Base-by-base conservation (phyloP, 768 basidiomycete species). In the Pleurotus giganteus region DNA sequence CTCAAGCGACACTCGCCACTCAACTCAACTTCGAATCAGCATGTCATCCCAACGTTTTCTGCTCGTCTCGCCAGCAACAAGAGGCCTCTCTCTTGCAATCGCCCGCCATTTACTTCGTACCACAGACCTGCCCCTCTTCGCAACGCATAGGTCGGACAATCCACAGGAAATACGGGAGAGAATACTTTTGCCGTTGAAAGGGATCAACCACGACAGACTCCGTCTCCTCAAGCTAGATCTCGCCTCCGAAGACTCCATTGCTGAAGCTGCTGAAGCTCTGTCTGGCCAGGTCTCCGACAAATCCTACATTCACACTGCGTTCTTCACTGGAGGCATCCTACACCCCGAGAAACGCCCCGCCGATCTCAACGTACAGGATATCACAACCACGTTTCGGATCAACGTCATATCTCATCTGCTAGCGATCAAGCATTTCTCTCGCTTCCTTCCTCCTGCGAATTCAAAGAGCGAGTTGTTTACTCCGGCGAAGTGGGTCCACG, bases 401-500 rank as follows among this genome's bases (percentile, higher is more conserved):
- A 85, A 86, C 66, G 77, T 79, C 61, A 74, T 84, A 53, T 79
- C 83, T 17, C 83, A 85, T 63, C 69, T 84, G 39, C 74, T 84
- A 37, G 70, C 80, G 58, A 81, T 85, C 68, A 84, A 84, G 65
- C 80, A 84, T 64, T 86, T 85, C 63, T 75, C 76, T 17, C 77
- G 70, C 45, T 86, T 84, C 69, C 76, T 85, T 39, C 83, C 82
- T 4, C 56, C 64, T 4, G 51, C 68, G 11, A 57, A 58, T n/a
- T 52, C 52, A 27, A 59, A 64, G 23, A 51, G 58, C 9, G 37
- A 58, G 3, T 51, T 74, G 12, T 42, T 58, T 12, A 59, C 57
- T 6, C 75, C 74, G 2, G 66, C 81, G 21, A 83, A 80, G 61
- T 84, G 82, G 83, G 78, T 81, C 21, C 83, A 86, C 63, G 66